Conservation (phyloP, 2,329 filamentous ascomycete genomes). For the Diaporthe helianthi region DNA sequence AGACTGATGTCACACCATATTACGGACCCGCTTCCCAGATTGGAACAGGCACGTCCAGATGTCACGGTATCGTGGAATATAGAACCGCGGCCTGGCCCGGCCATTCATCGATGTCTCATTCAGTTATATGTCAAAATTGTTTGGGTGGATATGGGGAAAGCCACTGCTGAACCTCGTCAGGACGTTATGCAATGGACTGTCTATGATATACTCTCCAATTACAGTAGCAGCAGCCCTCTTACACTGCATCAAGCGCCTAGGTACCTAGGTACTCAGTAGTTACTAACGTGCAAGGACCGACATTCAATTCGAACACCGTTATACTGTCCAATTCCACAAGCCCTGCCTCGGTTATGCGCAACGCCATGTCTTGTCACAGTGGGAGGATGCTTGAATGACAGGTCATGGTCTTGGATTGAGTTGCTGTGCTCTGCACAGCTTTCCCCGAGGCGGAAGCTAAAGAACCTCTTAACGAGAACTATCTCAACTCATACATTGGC, state of each 20-base stretch:
- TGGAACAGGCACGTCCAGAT: not conserved
- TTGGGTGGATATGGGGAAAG: not conserved
- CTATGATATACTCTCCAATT: not conserved
- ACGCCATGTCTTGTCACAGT: not conserved
- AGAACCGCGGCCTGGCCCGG: not conserved
- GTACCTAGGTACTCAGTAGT: too few species aligned
- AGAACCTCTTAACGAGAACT: not conserved
- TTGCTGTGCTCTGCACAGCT: not conserved
- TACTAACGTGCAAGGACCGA: too few species aligned
- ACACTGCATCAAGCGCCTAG: too few species aligned
- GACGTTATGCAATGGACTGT: too few species aligned
- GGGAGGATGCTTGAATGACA: not conserved
- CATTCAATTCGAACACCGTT: not conserved
- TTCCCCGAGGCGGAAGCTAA: not conserved
- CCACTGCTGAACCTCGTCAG: not conserved
- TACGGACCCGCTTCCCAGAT: slow-evolving; percentile 2
- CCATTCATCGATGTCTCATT: too few species aligned
- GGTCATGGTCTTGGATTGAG: not conserved
- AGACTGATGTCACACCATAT: slow-evolving; percentile 6
- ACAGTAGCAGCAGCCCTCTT: not conserved
- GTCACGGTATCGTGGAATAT: not conserved
- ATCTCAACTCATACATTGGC: not conserved
- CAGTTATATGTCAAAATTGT: not conserved
- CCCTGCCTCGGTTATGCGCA: not conserved
- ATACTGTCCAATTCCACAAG: not conserved